phyloP scores from a whole-genome alignment of 225 moss, liverwort and hornwort genomes.

The Antitrichia curtipendula region DNA sequence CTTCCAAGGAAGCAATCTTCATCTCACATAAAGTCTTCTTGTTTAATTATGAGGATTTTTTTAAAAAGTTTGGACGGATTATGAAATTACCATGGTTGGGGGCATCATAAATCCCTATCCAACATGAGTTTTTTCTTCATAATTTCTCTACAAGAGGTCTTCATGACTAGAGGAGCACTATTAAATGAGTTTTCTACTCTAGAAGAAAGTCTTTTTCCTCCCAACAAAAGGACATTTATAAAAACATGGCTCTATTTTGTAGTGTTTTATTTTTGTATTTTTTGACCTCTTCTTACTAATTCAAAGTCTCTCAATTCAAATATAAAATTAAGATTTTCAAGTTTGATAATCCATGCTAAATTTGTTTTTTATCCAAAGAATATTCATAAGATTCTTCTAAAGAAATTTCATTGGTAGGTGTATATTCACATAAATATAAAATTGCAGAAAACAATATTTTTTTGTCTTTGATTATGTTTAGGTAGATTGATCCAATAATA shows the following conservation, averaged over 20 bases:
- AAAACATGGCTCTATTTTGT: too few species aligned
- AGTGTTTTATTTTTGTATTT: too few species aligned
- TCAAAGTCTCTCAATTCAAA: not conserved
- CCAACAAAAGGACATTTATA: not conserved
- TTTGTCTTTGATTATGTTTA: too few species aligned
- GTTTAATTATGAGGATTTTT: not conserved
- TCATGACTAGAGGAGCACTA: not conserved
- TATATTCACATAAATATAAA: not conserved
- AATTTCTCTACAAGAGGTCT: not conserved
- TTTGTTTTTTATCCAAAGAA: too few species aligned
- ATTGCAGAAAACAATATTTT: not conserved
- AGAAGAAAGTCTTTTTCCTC: fast-evolving
- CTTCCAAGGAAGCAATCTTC: not conserved
- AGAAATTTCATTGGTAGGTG: not conserved
- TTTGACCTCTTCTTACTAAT: too few species aligned
- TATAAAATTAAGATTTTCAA: not conserved
- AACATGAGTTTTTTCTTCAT: not conserved
- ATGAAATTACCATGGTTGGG: fast-evolving
- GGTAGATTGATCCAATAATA: too few species aligned
- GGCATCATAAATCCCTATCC: not conserved
- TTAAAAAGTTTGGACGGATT: not conserved
- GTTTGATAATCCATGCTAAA: too few species aligned
- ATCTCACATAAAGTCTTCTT: too few species aligned
- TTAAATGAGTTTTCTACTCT: not conserved
- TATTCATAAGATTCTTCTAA: too few species aligned